Evolutionary conservation across 2,329 filamentous ascomycete species (phyloP), one percentile per base, ranked within the genome.

Genomic region (Fusarium virguliforme): DNA sequence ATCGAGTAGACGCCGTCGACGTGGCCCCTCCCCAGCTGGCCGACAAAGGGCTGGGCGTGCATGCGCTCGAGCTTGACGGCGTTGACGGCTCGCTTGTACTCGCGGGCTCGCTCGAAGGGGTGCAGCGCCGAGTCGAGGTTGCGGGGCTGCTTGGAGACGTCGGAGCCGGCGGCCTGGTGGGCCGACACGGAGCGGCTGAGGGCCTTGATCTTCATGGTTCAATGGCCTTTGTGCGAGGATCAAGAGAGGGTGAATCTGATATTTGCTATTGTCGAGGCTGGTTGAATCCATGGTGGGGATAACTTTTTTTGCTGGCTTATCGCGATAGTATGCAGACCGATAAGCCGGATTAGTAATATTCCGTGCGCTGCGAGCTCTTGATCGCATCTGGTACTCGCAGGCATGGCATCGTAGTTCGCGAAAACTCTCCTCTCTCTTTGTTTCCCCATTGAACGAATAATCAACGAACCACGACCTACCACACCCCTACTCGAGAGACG

Each of bases 61-160:
- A 98, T 95, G 75, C 95, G 92, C 83, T 97, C 94, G 68, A 98
- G 84, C 81, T 98, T 98, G 64, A 94, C 94, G 28, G 95, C 95
- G 88, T 94, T 88, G 71, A 88, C 81, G 8, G 86, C 86, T 61
- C 86, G 80, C 58, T 84, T 80, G 74, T 86, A 86, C 83, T 97
- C 95, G 81, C 94, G 87, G 51, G 95, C 95, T 77, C 94, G 88
- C 82, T 97, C 94, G 82, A 98, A 97, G 3, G 94, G 95, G 82
- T 97, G 94, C 65, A 95, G 88, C 43, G 93, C 91, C 30, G 95
- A 92, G 83, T 97, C 93, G 76, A 97, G 86, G 78, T 93, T 93
- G 72, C 90, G 88, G 65, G 90, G 89, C 75, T 88, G 84, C 77
- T 90, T 91, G 58, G 89, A 82, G 60, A 90, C 88, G 79, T 88